Evolutionary conservation across 2,329 filamentous ascomycete species (phyloP).

Genomic region (Apiospora koreana): DNA sequence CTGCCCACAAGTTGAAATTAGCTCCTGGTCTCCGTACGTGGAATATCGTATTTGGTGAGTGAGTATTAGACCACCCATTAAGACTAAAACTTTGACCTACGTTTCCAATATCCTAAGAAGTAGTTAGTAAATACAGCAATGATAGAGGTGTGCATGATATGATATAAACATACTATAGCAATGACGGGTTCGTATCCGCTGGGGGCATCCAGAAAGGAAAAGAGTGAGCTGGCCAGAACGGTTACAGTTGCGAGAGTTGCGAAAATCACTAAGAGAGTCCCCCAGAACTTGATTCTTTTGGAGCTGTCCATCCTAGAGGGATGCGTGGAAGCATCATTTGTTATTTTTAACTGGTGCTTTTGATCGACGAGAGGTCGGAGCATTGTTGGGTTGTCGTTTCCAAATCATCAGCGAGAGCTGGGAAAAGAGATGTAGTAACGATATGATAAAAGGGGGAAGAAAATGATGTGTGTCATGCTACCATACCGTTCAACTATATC

Average conservation of each 20-base stretch:
- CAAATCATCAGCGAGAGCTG: not conserved
- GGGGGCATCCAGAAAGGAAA: not conserved
- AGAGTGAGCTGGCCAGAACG: not conserved
- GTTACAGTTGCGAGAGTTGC: not conserved
- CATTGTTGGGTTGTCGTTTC: not conserved
- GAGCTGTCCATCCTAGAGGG: not conserved
- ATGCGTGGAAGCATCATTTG: not conserved
- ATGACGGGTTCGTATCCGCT: not conserved
- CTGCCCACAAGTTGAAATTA: not conserved
- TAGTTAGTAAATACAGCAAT: too few relatives aligned
- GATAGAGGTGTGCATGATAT: too few relatives aligned
- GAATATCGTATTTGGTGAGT: too few relatives aligned
- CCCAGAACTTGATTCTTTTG: not conserved
- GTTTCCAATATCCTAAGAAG: slow-evolving; percentile 1
- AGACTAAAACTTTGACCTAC: not conserved
- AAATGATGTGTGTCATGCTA: not conserved
- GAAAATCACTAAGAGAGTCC: not conserved
- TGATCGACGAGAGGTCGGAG: not conserved
- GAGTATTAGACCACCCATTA: not conserved
- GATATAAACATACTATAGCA: slow-evolving; percentile 6
- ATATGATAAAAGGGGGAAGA: not conserved
- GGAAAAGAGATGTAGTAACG: not conserved
- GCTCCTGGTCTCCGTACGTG: too few relatives aligned
- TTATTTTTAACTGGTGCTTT: not conserved
- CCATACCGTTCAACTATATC: not conserved